Base-by-base conservation (phyloP, 176 grass and related monocot genomes). In the Bolboschoenus planiculmis region DNA sequence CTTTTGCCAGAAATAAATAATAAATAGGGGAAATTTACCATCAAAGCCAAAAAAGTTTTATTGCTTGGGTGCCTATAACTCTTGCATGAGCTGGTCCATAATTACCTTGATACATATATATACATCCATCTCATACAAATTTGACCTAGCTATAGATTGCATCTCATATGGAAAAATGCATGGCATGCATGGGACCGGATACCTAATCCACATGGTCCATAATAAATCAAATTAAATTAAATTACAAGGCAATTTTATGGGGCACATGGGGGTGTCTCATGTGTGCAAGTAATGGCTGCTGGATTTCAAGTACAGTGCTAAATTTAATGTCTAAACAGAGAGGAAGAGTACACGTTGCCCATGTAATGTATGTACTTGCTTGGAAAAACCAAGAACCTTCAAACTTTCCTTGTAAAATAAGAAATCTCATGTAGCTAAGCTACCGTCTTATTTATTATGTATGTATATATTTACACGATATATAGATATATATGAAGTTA, bases 241-340 rank as follows among this genome's bases (percentile, higher is more conserved):
- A n/a, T n/a, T n/a, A n/a, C n/a, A n/a, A n/a, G 50, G 78, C 34
- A 58, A 81, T 81, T 21, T 81, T 43, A 81, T 57, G 78, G 40
- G 36, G 37, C 79, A 81, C 79, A 81, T 81, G 79, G 79, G 0
- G 36, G 37, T 81, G 79, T 81, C 79, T 62, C 56, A 81, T 61
- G 56, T 81, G 34, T 81, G 55, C 26, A 61, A 64, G 57, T 64
- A 81, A 64, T 64, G 37, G 56, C 21, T 81, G 6, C 57, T 44
- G 71, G 21, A 42, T 48, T 50, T 46, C 4, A 18, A 48, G 24
- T 50, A 75, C 71, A 75, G 71, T 48, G 43, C 4, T 74, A 4
- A 35, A 36, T 23, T 71, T 23, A 43, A 71, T 35, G 31, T 34
- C 58, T 40, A 61, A 15, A 59, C 56, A 81, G 55, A 15, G 53